Base-by-base conservation (phyloP, 208 protist genomes). In the Acanthamoeba royreba region DNA sequence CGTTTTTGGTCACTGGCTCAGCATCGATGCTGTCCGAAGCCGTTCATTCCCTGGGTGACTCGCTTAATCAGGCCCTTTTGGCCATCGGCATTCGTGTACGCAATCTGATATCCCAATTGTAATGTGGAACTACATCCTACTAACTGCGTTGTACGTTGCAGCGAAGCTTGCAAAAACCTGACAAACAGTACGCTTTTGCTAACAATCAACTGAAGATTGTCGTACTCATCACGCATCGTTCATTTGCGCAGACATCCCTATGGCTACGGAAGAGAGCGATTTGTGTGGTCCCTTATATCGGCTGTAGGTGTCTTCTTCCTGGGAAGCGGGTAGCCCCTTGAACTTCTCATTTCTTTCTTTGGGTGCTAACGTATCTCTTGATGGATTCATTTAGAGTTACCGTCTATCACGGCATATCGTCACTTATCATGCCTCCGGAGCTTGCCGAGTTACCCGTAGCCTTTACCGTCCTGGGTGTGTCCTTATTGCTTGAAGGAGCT, bases 231-330 rank as follows among this genome's bases (percentile, higher is more conserved):
- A 38, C 7, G n/a, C n/a, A n/a, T n/a, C n/a, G n/a, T n/a, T n/a
- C n/a, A n/a, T n/a, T n/a, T n/a, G n/a, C n/a, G 19, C 13, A 55
- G 81, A 31, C 86, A 92, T 49, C 86, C 86, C 2, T 92, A 92
- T 28, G 86, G 86, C 33, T 77, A 77, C n/a, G 86, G 55, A 7
- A 3, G 55, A 17, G 86, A 92, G n/a, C 52, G 43, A 42, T 92
- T 92, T 42, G 61, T 77, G 9, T 92, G 86, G 86, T 46, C 86
- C 4, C 86, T 92, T 33, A 77, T 92, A n/a, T 92, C 86, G 25
- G 86, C 55, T 0, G 52, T 69, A 3, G 86, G 86, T 8, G 58
- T 69, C 43, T 79, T 92, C 40, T 77, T 92, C 58, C 38, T 92
- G n/a, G 52, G 61, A 17, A 77, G 58, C 46, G 58, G 53, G 49